Evolutionary conservation across 1,139 yeast genomes (phyloP).

Genomic region (Yamadazyma sp.): DNA sequence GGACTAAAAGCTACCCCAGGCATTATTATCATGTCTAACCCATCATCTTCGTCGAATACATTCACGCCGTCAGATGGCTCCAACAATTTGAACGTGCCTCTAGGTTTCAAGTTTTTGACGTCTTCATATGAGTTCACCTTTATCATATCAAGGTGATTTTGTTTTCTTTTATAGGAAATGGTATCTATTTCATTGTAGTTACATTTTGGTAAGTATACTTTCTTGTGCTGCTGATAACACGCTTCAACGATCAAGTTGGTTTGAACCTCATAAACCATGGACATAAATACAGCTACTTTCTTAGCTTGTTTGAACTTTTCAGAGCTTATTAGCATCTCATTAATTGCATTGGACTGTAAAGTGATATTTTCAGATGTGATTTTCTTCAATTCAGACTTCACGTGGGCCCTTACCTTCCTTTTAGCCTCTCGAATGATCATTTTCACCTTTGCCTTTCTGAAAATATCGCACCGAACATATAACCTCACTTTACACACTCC

Average conservation of each 20-base stretch:
- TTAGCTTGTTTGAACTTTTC: constrained; percentile 43
- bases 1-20: constrained; percentile 84
- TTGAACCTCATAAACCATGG: constrained; percentile 64
- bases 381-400: constrained; percentile 18
- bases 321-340: constrained; percentile 27
- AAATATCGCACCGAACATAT: no score
- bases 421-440: constrained; percentile 12
- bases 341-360: constrained; percentile 24
- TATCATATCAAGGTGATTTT: constrained; percentile 59
- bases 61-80: constrained; percentile 59
- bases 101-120: constrained; percentile 53
- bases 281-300: constrained; percentile 63
- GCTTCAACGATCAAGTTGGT: constrained; percentile 50
- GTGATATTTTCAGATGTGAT: constrained; percentile 16
- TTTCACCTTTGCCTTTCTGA: neutral
- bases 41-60: constrained; percentile 31
- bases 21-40: constrained; percentile 67
- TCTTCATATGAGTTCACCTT: constrained; percentile 41
- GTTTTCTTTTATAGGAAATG: constrained; percentile 23
- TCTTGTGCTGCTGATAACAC: constrained; percentile 46
- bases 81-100: constrained; percentile 63
- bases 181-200: constrained; percentile 18
- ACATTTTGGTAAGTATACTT: constrained; percentile 55
- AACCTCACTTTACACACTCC: no score
- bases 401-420: constrained; percentile 17